phyloP scores from a whole-genome alignment of 202 grass and related monocot species.

The Setaria viridis region DNA sequence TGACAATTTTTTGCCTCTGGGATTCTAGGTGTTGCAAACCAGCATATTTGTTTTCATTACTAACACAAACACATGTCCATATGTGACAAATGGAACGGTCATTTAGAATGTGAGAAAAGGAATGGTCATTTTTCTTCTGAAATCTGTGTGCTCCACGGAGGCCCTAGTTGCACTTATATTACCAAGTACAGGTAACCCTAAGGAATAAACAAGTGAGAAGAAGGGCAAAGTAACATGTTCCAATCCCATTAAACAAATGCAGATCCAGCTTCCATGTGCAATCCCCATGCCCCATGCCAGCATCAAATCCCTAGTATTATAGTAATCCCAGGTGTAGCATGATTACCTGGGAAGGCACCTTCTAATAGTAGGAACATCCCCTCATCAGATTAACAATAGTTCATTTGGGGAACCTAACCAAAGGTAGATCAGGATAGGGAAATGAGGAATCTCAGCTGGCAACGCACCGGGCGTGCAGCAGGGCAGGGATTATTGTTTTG shows the following conservation, averaged over 20 bases:
- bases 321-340: conserved; percentile 43
- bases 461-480: conserved; percentile 13
- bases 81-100: not conserved
- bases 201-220: not conserved
- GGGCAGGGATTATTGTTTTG: conserved; percentile 29
- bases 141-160: not conserved
- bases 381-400: conserved; percentile 33
- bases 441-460: conserved; percentile 47
- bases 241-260: conserved; percentile 28
- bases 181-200: not conserved
- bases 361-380: conserved; percentile 39
- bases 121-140: not conserved
- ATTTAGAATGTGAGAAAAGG: not conserved
- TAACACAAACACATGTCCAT: not conserved
- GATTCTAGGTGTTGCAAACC: not conserved
- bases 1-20: not conserved
- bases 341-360: conserved; percentile 38
- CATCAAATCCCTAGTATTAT: conserved; percentile 33
- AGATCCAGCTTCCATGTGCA: conserved; percentile 36
- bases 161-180: not conserved
- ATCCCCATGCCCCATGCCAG: conserved; percentile 22
- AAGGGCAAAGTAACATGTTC: conserved; percentile 38
- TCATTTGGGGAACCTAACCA: conserved; percentile 46
- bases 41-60: not conserved
- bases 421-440: conserved; percentile 59